Evolutionary conservation across 108 stramenopile species (phyloP), one percentile per base, ranked within the genome.

Genomic region (Mediolabrus comicus): DNA sequence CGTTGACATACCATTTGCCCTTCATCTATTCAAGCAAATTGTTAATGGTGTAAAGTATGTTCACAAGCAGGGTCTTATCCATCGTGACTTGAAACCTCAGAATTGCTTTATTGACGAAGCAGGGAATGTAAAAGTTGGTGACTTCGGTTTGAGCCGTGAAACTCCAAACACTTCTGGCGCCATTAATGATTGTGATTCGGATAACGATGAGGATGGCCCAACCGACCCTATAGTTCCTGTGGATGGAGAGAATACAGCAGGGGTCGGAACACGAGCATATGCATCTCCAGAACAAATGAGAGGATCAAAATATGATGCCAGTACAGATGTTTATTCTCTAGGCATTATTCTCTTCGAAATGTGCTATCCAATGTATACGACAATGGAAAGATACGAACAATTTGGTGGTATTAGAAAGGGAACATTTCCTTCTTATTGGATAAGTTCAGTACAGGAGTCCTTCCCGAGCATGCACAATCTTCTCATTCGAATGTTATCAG

Each of bases 291-390:
- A 98, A 59, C 96, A 97, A 83, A 93, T 95, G 80, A 84, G 84
- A 46, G 85, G 76, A n/a, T 87, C 91, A 8, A 88, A 92, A 53
- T 98, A 98, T 65, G 96, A 95, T 72, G 88, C 92, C 31, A 92
- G 88, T 43, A 95, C 97, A 1, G 98, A 98, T 80, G 75, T 98
- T 49, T 98, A 88, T 72, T 90, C 89, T 11, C 80, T 98, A 1
- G 98, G 98, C 4, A 84, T 98, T 29, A 92, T 98, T 14, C 78
- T 98, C 16, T 98, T 96, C 70, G 98, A 98, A 77, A 66, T 98
- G 65, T 92, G 90, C 67, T 95, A 93, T 80, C 90, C 89, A 27
- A 92, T 95, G 91, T 87, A 90, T 65, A 95, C 94, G 58, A 80
- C 89, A 19, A 88, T 88, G 86, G 90, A 91, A 67, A 80, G 90